Evolutionary conservation across 2,329 filamentous ascomycete genomes (phyloP), one percentile per base, ranked within the genome.

Genomic region (Nemania sp.): DNA sequence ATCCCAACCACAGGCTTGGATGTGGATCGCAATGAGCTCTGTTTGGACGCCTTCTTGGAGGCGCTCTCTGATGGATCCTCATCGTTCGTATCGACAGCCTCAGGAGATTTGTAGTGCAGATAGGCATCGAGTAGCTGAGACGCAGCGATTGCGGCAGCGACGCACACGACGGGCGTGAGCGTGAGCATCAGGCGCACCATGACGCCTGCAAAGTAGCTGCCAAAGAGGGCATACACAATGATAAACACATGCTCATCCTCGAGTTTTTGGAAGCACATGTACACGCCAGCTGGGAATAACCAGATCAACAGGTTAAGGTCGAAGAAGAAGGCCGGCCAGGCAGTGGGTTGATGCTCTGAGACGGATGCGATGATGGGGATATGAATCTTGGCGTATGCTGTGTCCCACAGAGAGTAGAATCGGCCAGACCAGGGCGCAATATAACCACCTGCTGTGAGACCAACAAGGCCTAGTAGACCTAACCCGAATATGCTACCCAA

Each of bases 341-440:
- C 95, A 39, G 95, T 99, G 56, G 95, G 95, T 80, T 99, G 95
- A 80, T 99, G 95, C 80, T 99, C 95, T 1, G 95, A 99, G 48
- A 99, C 95, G n/a, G 95, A 99, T 3, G 95, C 95, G 75, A 99
- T 99, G 74, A 99, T 99, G 63, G 95, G 95, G 74, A 99, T 99
- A 74, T 99, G 95, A 66, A 98, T 96, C 83, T 99, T 99, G 72
- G 95, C 95, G 74, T 99, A 99, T 70, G 92, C 90, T 5, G 95
- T 99, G 75, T 99, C 96, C 92, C 94, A 99, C 34, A 99, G 87
- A 20, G 96, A 99, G 81, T 99, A 99, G 85, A 99, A 99, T 71
- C 95, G 93, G 65, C 95, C 95, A 71, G 91, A 92, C 95, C 95
- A 99, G 17, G 96, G 95, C 20, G 96, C 95, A 76, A 99, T 95